phyloP scores from a whole-genome alignment of 495 filamentous ascomycete genomes.

The Letharia lupina region DNA sequence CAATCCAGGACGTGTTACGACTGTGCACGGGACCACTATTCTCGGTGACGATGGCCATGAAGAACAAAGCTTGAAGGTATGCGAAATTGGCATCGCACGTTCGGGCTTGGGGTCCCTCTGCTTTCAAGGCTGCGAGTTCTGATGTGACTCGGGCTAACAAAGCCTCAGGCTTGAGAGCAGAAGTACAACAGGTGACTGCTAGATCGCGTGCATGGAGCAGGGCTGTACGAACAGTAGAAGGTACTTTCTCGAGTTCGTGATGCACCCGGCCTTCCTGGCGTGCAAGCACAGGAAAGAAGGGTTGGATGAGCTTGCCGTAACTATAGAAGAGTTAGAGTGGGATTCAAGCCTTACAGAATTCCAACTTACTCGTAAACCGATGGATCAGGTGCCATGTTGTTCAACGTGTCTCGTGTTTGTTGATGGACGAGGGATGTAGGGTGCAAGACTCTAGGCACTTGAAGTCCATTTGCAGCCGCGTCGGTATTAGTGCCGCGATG shows the following conservation, averaged over 20 bases:
- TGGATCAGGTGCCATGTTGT: background rate
- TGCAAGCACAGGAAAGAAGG: slow-evolving; percentile 65
- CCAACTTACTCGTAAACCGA: background rate
- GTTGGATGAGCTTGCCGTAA: slow-evolving; percentile 65
- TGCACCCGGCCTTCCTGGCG: slow-evolving; percentile 54
- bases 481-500: background rate
- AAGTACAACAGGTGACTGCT: slow-evolving; percentile 9
- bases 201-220: slow-evolving; percentile 61
- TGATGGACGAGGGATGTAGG: background rate
- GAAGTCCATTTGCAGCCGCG: background rate
- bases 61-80: slow-evolving; percentile 53
- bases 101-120: slow-evolving; percentile 1
- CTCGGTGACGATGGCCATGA: slow-evolving; percentile 53
- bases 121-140: background rate
- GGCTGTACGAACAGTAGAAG: slow-evolving; percentile 54
- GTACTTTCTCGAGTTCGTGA: slow-evolving; percentile 52
- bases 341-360: background rate
- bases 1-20: slow-evolving; percentile 37
- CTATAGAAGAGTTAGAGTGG: slow-evolving; percentile 32
- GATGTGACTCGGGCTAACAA: background rate
- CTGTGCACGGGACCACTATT: slow-evolving; percentile 40
- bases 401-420: background rate
- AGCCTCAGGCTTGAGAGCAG: background rate
- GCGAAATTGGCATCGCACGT: slow-evolving; percentile 40
- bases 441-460: background rate